These are phyloP conservation scores for Hemerocallis citrina DNA, from an alignment of 106 monocot species.

Conservation along the genomic window DNA sequence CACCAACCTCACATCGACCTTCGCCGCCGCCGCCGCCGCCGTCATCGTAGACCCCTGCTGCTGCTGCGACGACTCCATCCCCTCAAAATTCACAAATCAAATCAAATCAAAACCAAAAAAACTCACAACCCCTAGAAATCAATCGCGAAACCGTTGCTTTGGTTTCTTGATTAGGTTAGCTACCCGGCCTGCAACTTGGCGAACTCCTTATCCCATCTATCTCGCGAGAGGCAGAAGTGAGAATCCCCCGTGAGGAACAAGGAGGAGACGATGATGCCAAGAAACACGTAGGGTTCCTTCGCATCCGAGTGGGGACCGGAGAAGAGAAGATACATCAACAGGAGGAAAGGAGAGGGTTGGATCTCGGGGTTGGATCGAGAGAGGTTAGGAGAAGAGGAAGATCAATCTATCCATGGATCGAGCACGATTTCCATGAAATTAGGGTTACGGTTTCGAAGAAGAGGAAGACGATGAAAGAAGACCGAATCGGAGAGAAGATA, in stretches of 20 bases:
- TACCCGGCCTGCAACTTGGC: slow-evolving; percentile 16
- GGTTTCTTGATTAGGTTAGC: too few species aligned
- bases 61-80: slow-evolving; percentile 34
- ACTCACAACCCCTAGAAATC: background rate
- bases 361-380: background rate
- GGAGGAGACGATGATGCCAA: slow-evolving; percentile 1
- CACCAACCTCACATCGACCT: slow-evolving; percentile 22
- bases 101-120: background rate
- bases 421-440: too few species aligned
- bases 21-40: slow-evolving; percentile 10
- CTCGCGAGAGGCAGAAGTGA: slow-evolving; percentile 20
- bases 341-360: background rate
- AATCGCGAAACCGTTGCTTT: too few species aligned
- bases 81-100: background rate
- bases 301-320: slow-evolving; percentile 5
- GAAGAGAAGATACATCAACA: slow-evolving; percentile 15
- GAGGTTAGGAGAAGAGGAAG: background rate
- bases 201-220: slow-evolving; percentile 30
- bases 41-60: slow-evolving; percentile 18
- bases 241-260: background rate
- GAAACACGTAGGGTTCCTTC: slow-evolving; percentile 16
- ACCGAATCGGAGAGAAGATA: background rate
- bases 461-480: background rate
- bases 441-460: background rate
- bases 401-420: too few species aligned